Evolutionary conservation across 495 filamentous ascomycete genomes (phyloP).

Genomic region (Achaetomiella virescens): DNA sequence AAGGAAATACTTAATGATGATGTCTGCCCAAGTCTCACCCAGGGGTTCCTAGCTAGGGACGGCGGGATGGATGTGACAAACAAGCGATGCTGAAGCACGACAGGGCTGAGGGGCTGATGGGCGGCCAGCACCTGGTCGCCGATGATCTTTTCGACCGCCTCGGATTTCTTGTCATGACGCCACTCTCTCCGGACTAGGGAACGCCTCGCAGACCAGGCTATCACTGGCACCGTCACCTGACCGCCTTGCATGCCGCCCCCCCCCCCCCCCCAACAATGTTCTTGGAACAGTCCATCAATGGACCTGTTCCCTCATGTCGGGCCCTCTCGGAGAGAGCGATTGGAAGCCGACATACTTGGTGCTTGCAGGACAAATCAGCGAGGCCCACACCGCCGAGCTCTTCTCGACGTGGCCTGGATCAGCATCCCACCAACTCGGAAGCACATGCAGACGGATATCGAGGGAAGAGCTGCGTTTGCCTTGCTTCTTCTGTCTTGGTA

Average conservation of each 20-base stretch:
- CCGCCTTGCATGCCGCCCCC: conserved; percentile 23
- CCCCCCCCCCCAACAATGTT: too few relatives aligned
- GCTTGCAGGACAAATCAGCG: neutral
- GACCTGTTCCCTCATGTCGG: conserved; percentile 10
- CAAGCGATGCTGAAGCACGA: neutral
- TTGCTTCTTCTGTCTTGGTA: neutral
- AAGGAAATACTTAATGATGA: neutral
- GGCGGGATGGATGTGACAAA: conserved; percentile 2
- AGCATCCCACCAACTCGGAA: neutral
- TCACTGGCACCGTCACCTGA: conserved; percentile 29
- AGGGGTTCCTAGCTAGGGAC: neutral
- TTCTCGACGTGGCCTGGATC: neutral
- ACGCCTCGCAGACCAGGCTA: neutral
- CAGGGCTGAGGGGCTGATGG: neutral
- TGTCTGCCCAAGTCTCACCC: neutral
- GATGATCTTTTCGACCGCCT: neutral
- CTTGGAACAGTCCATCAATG: conserved; percentile 18
- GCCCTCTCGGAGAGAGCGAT: neutral
- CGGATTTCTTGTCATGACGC: neutral
- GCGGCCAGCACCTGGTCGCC: neutral
- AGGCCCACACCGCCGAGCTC: neutral
- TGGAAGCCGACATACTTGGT: neutral
- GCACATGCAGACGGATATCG: neutral
- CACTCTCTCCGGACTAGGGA: conserved; percentile 1
- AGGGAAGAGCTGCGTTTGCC: neutral